Base-by-base conservation (phyloP, 2,329 filamentous ascomycete species). In the Fusarium equiseti region DNA sequence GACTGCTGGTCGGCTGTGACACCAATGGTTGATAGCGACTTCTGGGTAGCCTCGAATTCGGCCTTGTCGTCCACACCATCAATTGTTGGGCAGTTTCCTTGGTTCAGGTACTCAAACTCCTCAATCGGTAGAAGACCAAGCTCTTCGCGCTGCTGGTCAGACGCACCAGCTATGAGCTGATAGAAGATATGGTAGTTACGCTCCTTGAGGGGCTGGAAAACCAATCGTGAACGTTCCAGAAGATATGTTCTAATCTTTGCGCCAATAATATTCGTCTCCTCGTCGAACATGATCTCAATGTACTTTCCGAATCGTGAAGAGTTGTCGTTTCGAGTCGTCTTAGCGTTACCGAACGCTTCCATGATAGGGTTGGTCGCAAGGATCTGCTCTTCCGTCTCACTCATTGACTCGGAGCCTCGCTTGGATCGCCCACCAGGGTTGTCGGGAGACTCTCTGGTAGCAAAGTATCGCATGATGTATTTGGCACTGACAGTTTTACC, bases 391-490 rank as follows among this genome's bases (percentile, higher is more conserved):
- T 99, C 96, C 2, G 96, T 99, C 85, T 98, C 93, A 80, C 95
- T 98, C 91, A 98, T 98, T 71, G 91, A 79, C 63, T 93, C 92
- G 75, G 90, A 85, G 66, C 93, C 93, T 78, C 88, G 88, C 82
- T 93, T 96, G 58, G 87, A 87, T 76, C 92, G 90, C 70, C 90
- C 91, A 51, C 92, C 91, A 18, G 94, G 91, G 79, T 95, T 93
- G 76, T 97, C 94, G 59, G 96, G 94, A 10, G 95, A 92, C 82
- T 98, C 96, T 88, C 96, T 91, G 45, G 96, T 99, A 69, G 96
- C 96, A 82, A 99, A 99, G 85, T 99, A 99, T 77, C 96, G 90
- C 96, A 99, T 99, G 80, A 99, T 98, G 83, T 99, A 98, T 85
- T 99, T 99, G 76, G 96, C 96, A 82, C 95, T 98, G 80, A 99